A percentile compares a stretch with the other conserved stretches of the same genome.
Conservation (phyloP, 2,329 filamentous ascomycete genomes). For the Aspergillus sp. region DNA sequence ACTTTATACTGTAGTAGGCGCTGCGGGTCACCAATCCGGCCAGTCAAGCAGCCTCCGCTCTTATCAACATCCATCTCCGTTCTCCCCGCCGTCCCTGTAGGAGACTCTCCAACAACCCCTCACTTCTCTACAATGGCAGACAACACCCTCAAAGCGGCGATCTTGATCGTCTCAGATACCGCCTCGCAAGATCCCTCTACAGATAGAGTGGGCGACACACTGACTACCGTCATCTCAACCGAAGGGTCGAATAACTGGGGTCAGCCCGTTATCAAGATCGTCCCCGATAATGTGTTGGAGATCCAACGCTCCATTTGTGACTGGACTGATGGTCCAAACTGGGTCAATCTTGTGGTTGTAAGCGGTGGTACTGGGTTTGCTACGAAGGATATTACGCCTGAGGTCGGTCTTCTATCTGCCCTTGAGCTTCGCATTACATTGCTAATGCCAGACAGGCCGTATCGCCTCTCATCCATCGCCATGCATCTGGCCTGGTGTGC, state of each 20-base stretch:
- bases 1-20: not conserved
- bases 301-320: conserved; percentile 73
- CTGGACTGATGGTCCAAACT: conserved; percentile 70
- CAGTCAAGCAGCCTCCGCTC: not conserved
- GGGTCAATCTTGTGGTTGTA: conserved; percentile 75
- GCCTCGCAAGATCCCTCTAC: conserved; percentile 76
- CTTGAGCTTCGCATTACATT: conserved; percentile 4
- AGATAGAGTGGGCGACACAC: conserved; percentile 68
- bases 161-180: conserved; percentile 89
- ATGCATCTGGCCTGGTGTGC: conserved; percentile 82
- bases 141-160: conserved; percentile 64
- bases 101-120: not conserved
- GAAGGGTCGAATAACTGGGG: conserved; percentile 73
- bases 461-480: conserved; percentile 74
- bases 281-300: conserved; percentile 70
- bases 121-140: conserved; percentile 30
- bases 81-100: not conserved
- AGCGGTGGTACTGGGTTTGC: conserved; percentile 95
- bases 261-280: conserved; percentile 69
- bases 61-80: not conserved
- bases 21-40: not conserved
- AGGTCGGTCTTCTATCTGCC: conserved; percentile 56
- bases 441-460: conserved; percentile 62
- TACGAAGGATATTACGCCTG: conserved; percentile 79
- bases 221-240: conserved; percentile 68